phyloP scores from a whole-genome alignment of 1,284 basidiomycete genomes.

The Mycosarcoma mackinlayi region DNA sequence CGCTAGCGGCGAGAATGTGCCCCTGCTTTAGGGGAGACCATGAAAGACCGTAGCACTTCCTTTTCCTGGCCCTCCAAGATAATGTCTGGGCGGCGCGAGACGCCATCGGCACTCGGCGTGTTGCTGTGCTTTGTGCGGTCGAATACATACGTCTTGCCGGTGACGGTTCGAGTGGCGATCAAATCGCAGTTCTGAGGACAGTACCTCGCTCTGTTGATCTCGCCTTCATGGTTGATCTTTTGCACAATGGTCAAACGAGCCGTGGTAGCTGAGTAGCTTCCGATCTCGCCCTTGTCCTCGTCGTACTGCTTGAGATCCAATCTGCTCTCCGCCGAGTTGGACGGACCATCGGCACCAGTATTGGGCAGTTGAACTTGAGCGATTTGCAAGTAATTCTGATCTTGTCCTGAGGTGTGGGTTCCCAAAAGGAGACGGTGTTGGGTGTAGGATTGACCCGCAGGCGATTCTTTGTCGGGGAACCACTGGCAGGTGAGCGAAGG shows the following conservation, averaged over 20 bases:
- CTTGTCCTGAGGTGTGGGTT: slow-evolving; percentile 95
- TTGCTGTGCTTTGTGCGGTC: slow-evolving; percentile 97
- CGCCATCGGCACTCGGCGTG: slow-evolving; percentile 82
- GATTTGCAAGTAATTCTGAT: slow-evolving; percentile 95
- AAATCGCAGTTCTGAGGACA: slow-evolving; percentile 99
- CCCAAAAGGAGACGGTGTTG: slow-evolving; percentile 93
- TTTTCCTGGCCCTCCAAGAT: slow-evolving; percentile 86
- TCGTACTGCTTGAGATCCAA: slow-evolving; percentile 86
- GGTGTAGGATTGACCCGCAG: slow-evolving; percentile 88
- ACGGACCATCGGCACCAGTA: slow-evolving; percentile 51
- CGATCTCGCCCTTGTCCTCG: slow-evolving; percentile 80
- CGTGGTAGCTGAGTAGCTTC: slow-evolving; percentile 73
- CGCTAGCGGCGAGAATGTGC: slow-evolving; percentile 89
- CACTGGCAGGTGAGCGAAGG: slow-evolving; percentile 97
- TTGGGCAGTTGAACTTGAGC: slow-evolving; percentile 90
- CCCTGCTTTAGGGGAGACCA: slow-evolving; percentile 88
- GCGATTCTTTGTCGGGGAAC: slow-evolving; percentile 92
- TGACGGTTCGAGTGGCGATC: slow-evolving; percentile 92
- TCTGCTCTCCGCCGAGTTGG: slow-evolving; percentile 72
- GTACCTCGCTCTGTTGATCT: slow-evolving; percentile 96
- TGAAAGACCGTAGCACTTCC: slow-evolving; percentile 92
- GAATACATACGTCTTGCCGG: slow-evolving; percentile 91
- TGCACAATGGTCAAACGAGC: slow-evolving; percentile 91
- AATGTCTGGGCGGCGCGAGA: slow-evolving; percentile 92
- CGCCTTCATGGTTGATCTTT: slow-evolving; percentile 93